These are phyloP conservation scores for Cryoendolithus antarcticus DNA, from an alignment of 2,329 filamentous ascomycete genomes.

Conservation along the genomic window DNA sequence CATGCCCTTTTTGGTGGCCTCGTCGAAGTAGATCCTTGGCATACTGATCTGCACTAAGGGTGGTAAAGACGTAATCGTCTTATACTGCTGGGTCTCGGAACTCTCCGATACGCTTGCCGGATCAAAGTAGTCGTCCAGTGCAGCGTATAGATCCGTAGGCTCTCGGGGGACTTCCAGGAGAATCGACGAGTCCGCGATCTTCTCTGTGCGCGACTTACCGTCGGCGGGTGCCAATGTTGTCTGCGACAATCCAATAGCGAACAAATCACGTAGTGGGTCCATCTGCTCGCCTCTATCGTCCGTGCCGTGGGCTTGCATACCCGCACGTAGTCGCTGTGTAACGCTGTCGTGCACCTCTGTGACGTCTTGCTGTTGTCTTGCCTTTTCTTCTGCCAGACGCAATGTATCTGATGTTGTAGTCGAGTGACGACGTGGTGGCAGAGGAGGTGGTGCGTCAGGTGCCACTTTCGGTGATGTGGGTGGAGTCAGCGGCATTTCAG, in stretches of 20 bases:
- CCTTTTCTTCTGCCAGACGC: slow-evolving; percentile 44
- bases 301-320: slow-evolving; percentile 59
- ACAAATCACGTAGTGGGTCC: slow-evolving; percentile 39
- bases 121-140: slow-evolving; percentile 76
- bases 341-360: slow-evolving; percentile 92
- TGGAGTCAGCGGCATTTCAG: slow-evolving; percentile 16
- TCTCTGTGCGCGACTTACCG: slow-evolving; percentile 6
- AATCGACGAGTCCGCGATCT: slow-evolving; percentile 44
- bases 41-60: slow-evolving; percentile 84
- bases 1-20: slow-evolving; percentile 42
- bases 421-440: slow-evolving; percentile 36
- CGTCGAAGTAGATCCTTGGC: slow-evolving; percentile 65
- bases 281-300: slow-evolving; percentile 63
- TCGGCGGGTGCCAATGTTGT: neutral
- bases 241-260: slow-evolving; percentile 13
- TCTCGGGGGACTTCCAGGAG: slow-evolving; percentile 46
- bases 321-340: slow-evolving; percentile 78
- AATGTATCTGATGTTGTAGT: slow-evolving; percentile 19
- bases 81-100: slow-evolving; percentile 43
- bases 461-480: slow-evolving; percentile 24
- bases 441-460: slow-evolving; percentile 38
- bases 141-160: slow-evolving; percentile 62
- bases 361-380: slow-evolving; percentile 71
- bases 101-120: slow-evolving; percentile 58
- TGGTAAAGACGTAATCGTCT: slow-evolving; percentile 51